A percentile compares a stretch with the other conserved stretches of the same genome.
These are phyloP conservation scores for Blastosporella zonata DNA, from an alignment of 1,284 basidiomycete genomes.

Conservation along the genomic window DNA sequence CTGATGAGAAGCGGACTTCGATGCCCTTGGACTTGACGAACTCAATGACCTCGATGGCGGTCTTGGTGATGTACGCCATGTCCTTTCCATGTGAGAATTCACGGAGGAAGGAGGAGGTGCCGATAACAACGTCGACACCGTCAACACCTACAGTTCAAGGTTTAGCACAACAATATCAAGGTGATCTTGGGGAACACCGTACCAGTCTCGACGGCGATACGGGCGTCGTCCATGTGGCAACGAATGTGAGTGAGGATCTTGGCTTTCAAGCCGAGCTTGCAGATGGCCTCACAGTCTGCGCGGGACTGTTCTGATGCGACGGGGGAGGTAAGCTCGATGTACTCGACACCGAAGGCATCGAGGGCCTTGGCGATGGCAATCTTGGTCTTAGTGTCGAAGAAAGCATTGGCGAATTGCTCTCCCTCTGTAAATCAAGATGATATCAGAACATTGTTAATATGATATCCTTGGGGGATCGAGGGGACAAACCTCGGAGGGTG, in stretches of 20 bases:
- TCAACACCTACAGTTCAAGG: conserved; percentile 71
- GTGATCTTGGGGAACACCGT: conserved; percentile 22
- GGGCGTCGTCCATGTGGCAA: conserved; percentile 99
- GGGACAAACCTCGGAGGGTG: conserved; percentile 79
- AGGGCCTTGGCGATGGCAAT: conserved; percentile 98
- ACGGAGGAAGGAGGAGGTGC: conserved; percentile 97
- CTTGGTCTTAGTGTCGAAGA: conserved; percentile 99
- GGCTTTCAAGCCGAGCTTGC: conserved; percentile 96
- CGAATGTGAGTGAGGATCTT: conserved; percentile 99
- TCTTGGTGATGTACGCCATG: conserved; percentile 99
- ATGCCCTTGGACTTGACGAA: conserved; percentile 99
- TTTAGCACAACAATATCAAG: conserved; percentile 8
- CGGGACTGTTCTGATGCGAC: conserved; percentile 97
- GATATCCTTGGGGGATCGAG: conserved; percentile 5
- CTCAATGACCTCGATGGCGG: conserved; percentile 97
- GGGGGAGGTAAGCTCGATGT: conserved; percentile 98
- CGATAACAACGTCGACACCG: conserved; percentile 99
- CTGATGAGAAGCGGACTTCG: conserved; percentile 99
- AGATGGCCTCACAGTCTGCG: conserved; percentile 96
- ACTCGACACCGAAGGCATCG: conserved; percentile 98
- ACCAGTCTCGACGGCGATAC: conserved; percentile 98
- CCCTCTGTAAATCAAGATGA: conserved; percentile 64
- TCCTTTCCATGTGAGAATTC: conserved; percentile 99
- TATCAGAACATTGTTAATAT: conserved; percentile 15
- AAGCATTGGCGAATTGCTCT: conserved; percentile 99